These are phyloP conservation scores for Xylaria bambusicola DNA, from an alignment of 495 filamentous ascomycete genomes.

Conservation along the genomic window DNA sequence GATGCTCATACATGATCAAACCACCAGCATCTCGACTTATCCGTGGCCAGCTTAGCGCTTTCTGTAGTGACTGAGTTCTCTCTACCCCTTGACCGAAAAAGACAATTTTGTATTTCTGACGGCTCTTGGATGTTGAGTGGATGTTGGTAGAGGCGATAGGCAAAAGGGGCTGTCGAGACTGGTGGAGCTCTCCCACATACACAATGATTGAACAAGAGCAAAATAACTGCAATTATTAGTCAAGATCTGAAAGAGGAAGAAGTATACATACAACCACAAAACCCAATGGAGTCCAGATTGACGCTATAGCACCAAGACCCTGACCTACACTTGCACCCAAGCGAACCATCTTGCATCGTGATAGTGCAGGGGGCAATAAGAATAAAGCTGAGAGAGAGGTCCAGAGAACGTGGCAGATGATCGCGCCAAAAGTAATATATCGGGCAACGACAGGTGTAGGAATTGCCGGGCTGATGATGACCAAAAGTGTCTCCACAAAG, in stretches of 20 bases:
- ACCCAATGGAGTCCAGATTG: conserved; percentile 1
- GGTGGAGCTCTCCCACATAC: background rate
- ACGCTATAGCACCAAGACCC: background rate
- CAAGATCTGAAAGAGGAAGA: background rate
- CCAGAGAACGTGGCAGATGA: background rate
- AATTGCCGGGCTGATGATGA: background rate
- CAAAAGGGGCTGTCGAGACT: background rate
- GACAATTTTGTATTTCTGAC: background rate
- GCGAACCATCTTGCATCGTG: background rate
- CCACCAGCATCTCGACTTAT: background rate
- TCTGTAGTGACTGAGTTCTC: background rate
- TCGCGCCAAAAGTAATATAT: conserved; percentile 3
- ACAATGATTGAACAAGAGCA: background rate
- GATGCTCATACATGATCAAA: background rate
- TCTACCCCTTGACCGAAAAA: background rate
- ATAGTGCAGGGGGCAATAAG: background rate
- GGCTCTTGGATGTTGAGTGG: background rate
- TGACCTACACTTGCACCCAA: background rate
- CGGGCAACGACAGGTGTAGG: background rate
- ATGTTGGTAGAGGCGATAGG: background rate
- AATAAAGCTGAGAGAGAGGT: background rate
- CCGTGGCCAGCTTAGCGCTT: background rate
- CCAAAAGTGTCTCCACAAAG: background rate
- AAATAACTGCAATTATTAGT: background rate
- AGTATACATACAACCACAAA: conserved; percentile 3